phyloP scores from a whole-genome alignment of 2,329 filamentous ascomycete species.

The Aspergillus floridensis region DNA sequence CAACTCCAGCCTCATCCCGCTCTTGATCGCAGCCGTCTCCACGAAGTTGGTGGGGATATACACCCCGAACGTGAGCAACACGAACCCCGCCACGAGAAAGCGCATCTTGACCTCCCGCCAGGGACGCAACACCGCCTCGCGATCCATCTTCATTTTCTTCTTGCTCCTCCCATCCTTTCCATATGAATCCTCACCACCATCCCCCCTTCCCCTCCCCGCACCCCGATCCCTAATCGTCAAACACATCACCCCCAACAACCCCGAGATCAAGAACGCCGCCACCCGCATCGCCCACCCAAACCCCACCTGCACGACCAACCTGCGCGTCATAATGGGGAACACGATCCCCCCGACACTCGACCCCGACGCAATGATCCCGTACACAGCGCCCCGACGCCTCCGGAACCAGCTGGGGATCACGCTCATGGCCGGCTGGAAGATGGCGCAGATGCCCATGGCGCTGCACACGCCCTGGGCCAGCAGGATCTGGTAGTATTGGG shows the following conservation, averaged over 20 bases:
- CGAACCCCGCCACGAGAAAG: neutral
- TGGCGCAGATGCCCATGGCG: slow-evolving; percentile 46
- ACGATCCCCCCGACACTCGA: slow-evolving; percentile 55
- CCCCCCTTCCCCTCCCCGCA: slow-evolving; percentile 21
- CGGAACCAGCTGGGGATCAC: slow-evolving; percentile 44
- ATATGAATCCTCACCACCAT: neutral
- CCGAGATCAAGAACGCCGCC: slow-evolving; percentile 58
- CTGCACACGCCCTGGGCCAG: slow-evolving; percentile 52
- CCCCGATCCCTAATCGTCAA: slow-evolving; percentile 28
- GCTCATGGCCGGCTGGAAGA: slow-evolving; percentile 44
- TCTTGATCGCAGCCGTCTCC: neutral
- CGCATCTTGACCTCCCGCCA: neutral
- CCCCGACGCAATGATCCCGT: slow-evolving; percentile 2
- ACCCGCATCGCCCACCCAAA: slow-evolving; percentile 56
- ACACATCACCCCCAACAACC: slow-evolving; percentile 40
- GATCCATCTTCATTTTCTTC: neutral
- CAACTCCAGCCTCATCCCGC: slow-evolving; percentile 2
- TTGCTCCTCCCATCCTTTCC: too few species aligned
- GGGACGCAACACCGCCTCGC: neutral
- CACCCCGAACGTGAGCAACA: slow-evolving; percentile 9
- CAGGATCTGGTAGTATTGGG: slow-evolving; percentile 54
- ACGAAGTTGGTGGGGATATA: slow-evolving; percentile 17
- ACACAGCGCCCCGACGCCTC: slow-evolving; percentile 49
- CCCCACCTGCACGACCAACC: slow-evolving; percentile 50
- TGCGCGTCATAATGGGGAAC: slow-evolving; percentile 57